Evolutionary conservation across 345 rosid species (phyloP).

Genomic region (Citrus cavaleriei): DNA sequence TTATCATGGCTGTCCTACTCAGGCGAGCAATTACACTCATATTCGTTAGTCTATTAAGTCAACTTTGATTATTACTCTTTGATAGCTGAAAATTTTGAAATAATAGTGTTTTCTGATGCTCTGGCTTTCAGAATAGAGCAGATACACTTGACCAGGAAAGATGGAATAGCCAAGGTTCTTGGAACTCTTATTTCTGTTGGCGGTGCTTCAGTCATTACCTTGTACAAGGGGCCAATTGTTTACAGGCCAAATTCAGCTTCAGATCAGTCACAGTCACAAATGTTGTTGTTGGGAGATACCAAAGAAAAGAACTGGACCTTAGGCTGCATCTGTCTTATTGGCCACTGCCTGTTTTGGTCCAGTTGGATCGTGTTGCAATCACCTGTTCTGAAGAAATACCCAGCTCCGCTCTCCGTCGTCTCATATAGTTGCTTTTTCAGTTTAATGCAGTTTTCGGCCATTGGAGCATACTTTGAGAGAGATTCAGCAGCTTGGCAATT

Average conservation of each 20-base stretch:
- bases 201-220: conserved; percentile 63
- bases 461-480: conserved; percentile 58
- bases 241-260: conserved; percentile 30
- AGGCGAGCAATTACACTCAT: conserved; percentile 25
- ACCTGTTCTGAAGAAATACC: conserved; percentile 70
- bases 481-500: conserved; percentile 55
- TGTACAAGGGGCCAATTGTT: conserved; percentile 57
- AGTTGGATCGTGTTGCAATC: conserved; percentile 84
- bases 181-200: conserved; percentile 52
- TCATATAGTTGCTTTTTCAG: conserved; percentile 71
- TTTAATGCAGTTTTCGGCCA: conserved; percentile 52
- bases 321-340: conserved; percentile 32
- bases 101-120: neutral
- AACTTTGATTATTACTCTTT: neutral
- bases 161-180: conserved; percentile 57
- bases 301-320: conserved; percentile 56
- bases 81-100: neutral
- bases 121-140: conserved; percentile 48
- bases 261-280: conserved; percentile 8
- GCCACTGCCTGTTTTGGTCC: conserved; percentile 90
- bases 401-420: conserved; percentile 70
- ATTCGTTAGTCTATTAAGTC: neutral
- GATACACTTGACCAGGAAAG: conserved; percentile 43
- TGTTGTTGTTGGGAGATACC: conserved; percentile 24
- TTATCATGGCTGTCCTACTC: conserved; percentile 53